Evolutionary conservation across 2,329 filamentous ascomycete species (phyloP).

Genomic region (Exserohilum rostratum): DNA sequence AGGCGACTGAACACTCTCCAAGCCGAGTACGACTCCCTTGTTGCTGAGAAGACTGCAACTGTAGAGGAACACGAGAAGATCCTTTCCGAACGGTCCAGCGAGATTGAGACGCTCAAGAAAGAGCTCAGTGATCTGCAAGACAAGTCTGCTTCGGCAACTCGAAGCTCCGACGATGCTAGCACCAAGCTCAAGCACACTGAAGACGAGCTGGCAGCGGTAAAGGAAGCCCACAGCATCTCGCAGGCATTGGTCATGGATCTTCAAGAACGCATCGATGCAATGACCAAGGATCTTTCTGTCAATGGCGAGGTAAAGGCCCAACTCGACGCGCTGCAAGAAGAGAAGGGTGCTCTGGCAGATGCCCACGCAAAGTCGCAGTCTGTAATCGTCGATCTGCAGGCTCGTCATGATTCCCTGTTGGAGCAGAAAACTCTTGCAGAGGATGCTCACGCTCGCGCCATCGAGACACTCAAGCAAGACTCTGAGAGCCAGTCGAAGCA

Average conservation of each 20-base stretch:
- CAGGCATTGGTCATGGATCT: slow-evolving; percentile 32
- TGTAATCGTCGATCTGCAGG: slow-evolving; percentile 38
- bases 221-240: slow-evolving; percentile 28
- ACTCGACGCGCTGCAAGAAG: slow-evolving; percentile 23
- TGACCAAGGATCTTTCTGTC: slow-evolving; percentile 20
- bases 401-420: slow-evolving; percentile 35
- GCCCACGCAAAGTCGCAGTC: slow-evolving; percentile 31
- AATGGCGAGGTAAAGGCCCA: slow-evolving; percentile 19
- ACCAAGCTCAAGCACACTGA: slow-evolving; percentile 31
- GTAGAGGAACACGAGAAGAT: slow-evolving; percentile 31
- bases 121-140: slow-evolving; percentile 29
- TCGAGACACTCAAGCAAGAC: slow-evolving; percentile 40
- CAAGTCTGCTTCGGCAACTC: slow-evolving; percentile 30
- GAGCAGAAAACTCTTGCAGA: slow-evolving; percentile 40
- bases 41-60: slow-evolving; percentile 35
- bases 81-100: slow-evolving; percentile 25
- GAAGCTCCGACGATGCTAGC: slow-evolving; percentile 30
- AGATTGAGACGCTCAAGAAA: slow-evolving; percentile 27
- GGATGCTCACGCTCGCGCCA: slow-evolving; percentile 35
- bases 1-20: slow-evolving; percentile 41
- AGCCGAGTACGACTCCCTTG: slow-evolving; percentile 38
- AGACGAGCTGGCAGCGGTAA: slow-evolving; percentile 29
- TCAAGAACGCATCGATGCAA: slow-evolving; percentile 27
- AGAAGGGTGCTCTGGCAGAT: slow-evolving; percentile 29
- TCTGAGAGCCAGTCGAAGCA: slow-evolving; percentile 36